phyloP scores from a whole-genome alignment of 805 yeast species.

The Jamesozyma jinghongensis region DNA sequence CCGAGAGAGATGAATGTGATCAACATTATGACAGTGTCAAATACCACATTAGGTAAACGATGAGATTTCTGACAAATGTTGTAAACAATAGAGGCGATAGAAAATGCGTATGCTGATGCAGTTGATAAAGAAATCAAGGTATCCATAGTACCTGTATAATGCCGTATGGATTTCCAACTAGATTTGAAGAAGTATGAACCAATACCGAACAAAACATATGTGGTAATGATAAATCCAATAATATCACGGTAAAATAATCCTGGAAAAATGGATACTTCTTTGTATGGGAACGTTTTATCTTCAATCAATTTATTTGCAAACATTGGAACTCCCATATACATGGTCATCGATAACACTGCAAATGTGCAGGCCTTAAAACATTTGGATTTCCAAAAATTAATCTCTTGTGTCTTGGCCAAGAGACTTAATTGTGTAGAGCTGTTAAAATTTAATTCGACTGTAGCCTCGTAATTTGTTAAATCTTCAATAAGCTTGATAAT shows the following conservation, averaged over 20 bases:
- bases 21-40: constrained; percentile 83
- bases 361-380: constrained; percentile 43
- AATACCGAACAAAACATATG: constrained; percentile 51
- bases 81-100: constrained; percentile 50
- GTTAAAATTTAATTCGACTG: constrained; percentile 39
- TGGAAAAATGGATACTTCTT: constrained; percentile 9
- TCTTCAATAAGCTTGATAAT: constrained; percentile 46
- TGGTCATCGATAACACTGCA: constrained; percentile 54
- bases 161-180: constrained; percentile 54
- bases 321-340: constrained; percentile 42
- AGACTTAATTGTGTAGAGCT: constrained; percentile 60
- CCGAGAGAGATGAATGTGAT: constrained; percentile 80
- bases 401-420: constrained; percentile 62
- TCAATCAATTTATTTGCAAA: constrained; percentile 20
- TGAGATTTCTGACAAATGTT: constrained; percentile 31
- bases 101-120: constrained; percentile 64
- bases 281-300: constrained; percentile 30
- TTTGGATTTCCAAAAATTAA: constrained; percentile 56
- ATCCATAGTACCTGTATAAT: constrained; percentile 84
- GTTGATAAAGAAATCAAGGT: constrained; percentile 80
- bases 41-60: constrained; percentile 57
- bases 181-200: constrained; percentile 61
- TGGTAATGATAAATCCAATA: constrained; percentile 58
- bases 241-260: constrained; percentile 32
- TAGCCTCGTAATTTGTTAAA: constrained; percentile 43